Evolutionary conservation across 257 asterid species (phyloP).

Genomic region (Craterostigma plantagineum): DNA sequence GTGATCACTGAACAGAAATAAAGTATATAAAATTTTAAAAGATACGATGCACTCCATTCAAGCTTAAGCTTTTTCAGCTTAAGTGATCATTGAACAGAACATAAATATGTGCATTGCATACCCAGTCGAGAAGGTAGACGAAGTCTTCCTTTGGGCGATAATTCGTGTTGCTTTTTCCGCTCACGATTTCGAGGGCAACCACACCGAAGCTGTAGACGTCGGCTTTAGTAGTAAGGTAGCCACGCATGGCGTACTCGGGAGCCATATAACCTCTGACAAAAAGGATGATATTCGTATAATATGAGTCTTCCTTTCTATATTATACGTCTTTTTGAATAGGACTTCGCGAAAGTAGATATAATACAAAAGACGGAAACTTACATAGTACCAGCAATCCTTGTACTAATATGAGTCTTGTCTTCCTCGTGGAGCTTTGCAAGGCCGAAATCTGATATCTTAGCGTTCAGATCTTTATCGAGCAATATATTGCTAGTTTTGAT

Average conservation of each 20-base stretch:
- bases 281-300: not conserved
- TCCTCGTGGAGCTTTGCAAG: slow-evolving; percentile 49
- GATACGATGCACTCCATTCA: no score
- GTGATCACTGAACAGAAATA: no score
- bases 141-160: slow-evolving; percentile 21
- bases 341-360: no score
- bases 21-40: no score
- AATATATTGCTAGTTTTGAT: slow-evolving; percentile 48
- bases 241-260: slow-evolving; percentile 56
- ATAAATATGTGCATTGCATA: no score
- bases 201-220: slow-evolving; percentile 60
- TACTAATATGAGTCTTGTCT: slow-evolving; percentile 39
- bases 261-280: slow-evolving; percentile 66
- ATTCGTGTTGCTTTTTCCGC: slow-evolving; percentile 36
- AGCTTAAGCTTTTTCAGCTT: no score
- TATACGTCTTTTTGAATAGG: no score
- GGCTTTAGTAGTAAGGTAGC: slow-evolving; percentile 42
- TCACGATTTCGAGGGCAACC: slow-evolving; percentile 35
- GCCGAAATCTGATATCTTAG: slow-evolving; percentile 57
- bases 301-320: not conserved
- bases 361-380: slow-evolving; percentile 11
- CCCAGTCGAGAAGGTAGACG: slow-evolving; percentile 53
- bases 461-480: slow-evolving; percentile 33
- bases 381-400: slow-evolving; percentile 53
- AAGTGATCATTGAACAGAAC: no score